Evolutionary conservation across 75 land plant genomes (phyloP), one percentile per base, ranked within the genome.

Genomic region (Pinus taeda): DNA sequence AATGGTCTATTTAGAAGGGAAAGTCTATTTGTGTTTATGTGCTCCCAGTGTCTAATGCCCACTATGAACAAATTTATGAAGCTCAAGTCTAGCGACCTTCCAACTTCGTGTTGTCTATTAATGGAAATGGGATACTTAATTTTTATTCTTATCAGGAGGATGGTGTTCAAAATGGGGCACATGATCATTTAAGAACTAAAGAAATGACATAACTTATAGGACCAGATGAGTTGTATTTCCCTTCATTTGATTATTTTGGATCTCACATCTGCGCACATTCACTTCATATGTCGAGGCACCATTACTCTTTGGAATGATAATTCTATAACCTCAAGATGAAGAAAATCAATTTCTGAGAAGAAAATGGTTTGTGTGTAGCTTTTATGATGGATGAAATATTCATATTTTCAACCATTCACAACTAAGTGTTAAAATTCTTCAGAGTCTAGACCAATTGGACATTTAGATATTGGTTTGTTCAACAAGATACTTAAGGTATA

Each of bases 31-130:
- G 75, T 78, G 76, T 84, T 1, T 97, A 91, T 59, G 33, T 73
- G 5, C 55, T 97, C 49, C 98, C 97, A 37, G 87, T 83, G 39
- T 86, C 90, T 58, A 85, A 78, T 83, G 65, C 83, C 26, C 88
- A 86, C 73, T 76, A 64, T 30, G 76, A 87, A 72, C 85, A 86
- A 74, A 65, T 79, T 17, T 80, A 86, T 58, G 57, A 92, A 21
- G 85, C 90, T 15, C 99, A 97, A 79, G 99, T 97, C 29, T 97
- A 98, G 99, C 98, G 98, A 30, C 80, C 85, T 70, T 76, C 83
- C 0, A 82, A 83, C 70, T 77, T 85, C 17, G 92, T 93, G 42
- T 95, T 97, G 92, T 93, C 88, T 58, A 76, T 90, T 18, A 88
- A 86, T 82, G 94, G 93, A 22, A 77, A 83, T 67, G 99, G 98